phyloP scores from a whole-genome alignment of 768 basidiomycete species.

The Suillus placidus region DNA sequence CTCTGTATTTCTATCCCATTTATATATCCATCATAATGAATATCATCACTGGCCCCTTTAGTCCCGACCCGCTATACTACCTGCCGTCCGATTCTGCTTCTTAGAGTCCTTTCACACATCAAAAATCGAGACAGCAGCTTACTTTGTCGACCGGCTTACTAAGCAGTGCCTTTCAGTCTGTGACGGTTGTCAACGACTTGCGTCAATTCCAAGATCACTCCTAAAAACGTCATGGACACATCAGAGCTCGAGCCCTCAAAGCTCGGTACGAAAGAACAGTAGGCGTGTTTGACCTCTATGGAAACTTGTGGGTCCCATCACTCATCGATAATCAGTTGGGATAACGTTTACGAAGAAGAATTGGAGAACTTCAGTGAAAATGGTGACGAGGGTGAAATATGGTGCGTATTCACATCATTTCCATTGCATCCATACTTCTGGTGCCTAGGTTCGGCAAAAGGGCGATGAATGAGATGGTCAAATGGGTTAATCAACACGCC shows the following conservation, averaged over 20 bases:
- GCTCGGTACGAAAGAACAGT: constrained; percentile 83
- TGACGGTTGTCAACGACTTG: background rate
- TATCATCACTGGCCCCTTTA: constrained; percentile 14
- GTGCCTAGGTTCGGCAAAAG: constrained; percentile 75
- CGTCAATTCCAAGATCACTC: constrained; percentile 1
- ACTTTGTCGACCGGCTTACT: background rate
- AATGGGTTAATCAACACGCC: constrained; percentile 63
- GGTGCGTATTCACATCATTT: constrained; percentile 46
- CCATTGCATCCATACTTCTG: background rate
- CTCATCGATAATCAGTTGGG: constrained; percentile 58
- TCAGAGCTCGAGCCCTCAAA: constrained; percentile 66
- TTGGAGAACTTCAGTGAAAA: constrained; percentile 72
- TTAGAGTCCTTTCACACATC: background rate
- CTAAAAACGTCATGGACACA: constrained; percentile 31
- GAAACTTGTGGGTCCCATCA: constrained; percentile 2
- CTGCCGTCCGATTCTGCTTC: background rate
- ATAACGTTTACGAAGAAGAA: constrained; percentile 72
- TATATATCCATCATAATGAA: constrained; percentile 20
- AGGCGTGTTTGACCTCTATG: constrained; percentile 29
- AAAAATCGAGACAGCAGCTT: background rate
- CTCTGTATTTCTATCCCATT: constrained; percentile 26
- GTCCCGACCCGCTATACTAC: background rate
- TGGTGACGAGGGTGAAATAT: constrained; percentile 85
- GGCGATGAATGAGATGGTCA: constrained; percentile 76
- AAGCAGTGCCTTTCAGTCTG: background rate